Conservation (phyloP, 345 rosid species). For the Corchorus olitorius region DNA sequence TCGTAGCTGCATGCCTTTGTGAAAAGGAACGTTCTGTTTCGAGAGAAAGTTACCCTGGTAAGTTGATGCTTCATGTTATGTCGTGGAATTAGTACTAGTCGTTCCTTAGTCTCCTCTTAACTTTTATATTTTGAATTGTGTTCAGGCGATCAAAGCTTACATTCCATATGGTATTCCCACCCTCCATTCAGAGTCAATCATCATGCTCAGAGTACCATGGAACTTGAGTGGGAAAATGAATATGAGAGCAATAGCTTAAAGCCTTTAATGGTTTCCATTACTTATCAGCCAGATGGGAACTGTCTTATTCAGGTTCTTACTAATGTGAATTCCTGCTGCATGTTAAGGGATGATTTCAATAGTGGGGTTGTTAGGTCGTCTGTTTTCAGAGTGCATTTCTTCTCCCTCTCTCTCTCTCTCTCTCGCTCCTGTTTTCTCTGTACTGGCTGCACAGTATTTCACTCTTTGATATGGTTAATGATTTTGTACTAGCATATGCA, state of each 20-base stretch:
- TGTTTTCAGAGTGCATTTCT: conserved; percentile 13
- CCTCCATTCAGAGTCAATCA: conserved; percentile 91
- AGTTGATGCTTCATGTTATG: conserved; percentile 33
- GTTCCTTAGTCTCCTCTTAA: conserved; percentile 18
- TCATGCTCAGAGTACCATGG: conserved; percentile 52
- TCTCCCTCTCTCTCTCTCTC: no score
- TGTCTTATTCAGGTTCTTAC: conserved; percentile 66
- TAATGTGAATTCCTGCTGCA: conserved; percentile 10
- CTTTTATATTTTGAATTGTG: conserved; percentile 24
- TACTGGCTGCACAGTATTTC: not conserved
- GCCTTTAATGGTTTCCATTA: conserved; percentile 43
- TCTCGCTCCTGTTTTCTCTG: no score
- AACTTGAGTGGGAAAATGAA: conserved; percentile 77
- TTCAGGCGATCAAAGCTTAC: conserved; percentile 54
- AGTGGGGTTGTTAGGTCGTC: conserved; percentile 7
- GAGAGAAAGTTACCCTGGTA: conserved; percentile 52
- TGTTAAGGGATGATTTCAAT: conserved; percentile 17
- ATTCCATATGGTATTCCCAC: conserved; percentile 65
- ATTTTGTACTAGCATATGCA: conserved; percentile 27
- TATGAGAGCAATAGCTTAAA: conserved; percentile 47
- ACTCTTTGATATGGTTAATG: conserved; percentile 13
- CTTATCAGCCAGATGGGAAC: conserved; percentile 57
- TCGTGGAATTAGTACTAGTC: conserved; percentile 18
- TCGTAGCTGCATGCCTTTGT: conserved; percentile 81
- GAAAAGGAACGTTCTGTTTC: conserved; percentile 49